Evolutionary conservation across 306 rosid species (phyloP), one percentile per base, ranked within the genome.

Genomic region (Vigna angularis): DNA sequence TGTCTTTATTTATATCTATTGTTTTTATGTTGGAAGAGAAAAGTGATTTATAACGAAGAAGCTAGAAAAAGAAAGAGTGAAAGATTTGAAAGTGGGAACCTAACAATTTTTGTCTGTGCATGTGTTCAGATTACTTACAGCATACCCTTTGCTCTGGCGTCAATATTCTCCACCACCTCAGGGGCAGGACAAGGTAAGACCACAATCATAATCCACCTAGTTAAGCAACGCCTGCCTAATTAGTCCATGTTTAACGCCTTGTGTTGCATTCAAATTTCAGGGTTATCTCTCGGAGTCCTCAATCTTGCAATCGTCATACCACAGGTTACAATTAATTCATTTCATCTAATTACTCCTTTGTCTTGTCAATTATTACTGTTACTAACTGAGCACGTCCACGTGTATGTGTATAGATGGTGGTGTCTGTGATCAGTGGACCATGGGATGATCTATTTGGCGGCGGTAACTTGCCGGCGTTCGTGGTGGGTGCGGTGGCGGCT

Each of bases 121-220:
- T 75, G 13, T 84, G 11, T 75, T 65, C 89, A 93, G 98, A 90
- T 90, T 68, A 93, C 93, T 26, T 95, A 38, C 85, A 92, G 97
- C 69, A 80, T 93, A 79, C 99, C 98, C 2, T 92, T 91, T 72
- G 98, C 99, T n/a, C 52, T 95, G 16, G 97, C 99, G 5, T 95
- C 99, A 3, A 95, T 95, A 72, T 95, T 87, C 84, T 92, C 89
- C 53, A 79, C 28, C 66, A 38, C 70, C 7, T 81, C 94, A 15
- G 92, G 93, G 22, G 99, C 97, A 30, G 99, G 99, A 51, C 98
- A 92, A 85, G 98, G 98, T 92, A 81, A n/a, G 4, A 49, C 0
- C 8, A 38, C 15, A 52, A 36, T 52, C 51, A 16, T 16, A 63
- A 59, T 49, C 40, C 40, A 38, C 48, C 20, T 26, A 10, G 34